Conservation (phyloP, 2,329 filamentous ascomycete species). For the Nemania diffusa region DNA sequence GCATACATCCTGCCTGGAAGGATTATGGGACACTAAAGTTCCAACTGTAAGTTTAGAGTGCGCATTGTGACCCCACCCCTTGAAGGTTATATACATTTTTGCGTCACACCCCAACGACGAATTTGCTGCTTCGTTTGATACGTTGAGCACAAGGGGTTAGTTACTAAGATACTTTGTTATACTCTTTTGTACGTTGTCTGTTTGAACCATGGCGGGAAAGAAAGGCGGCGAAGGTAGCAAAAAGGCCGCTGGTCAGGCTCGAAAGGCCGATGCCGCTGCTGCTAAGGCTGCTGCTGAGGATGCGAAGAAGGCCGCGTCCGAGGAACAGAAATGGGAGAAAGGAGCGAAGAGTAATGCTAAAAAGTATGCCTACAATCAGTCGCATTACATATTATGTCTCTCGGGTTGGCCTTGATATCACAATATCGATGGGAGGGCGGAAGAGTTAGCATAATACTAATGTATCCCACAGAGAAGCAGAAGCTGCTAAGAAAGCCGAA, state of each 20-base stretch:
- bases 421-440: not conserved
- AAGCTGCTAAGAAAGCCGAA: conserved; percentile 85
- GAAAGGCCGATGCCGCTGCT: conserved; percentile 90
- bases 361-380: conserved; percentile 71
- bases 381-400: not conserved
- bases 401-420: not conserved
- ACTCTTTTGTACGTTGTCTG: too few relatives aligned
- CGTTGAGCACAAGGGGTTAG: not conserved
- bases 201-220: conserved; percentile 72
- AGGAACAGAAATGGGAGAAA: conserved; percentile 83
- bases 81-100: not conserved
- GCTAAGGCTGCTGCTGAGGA: conserved; percentile 79
- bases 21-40: too few relatives aligned
- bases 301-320: conserved; percentile 71
- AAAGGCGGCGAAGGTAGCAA: conserved; percentile 84
- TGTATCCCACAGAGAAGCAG: conserved; percentile 72
- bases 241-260: conserved; percentile 88
- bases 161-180: not conserved
- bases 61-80: not conserved
- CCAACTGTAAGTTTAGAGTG: too few relatives aligned
- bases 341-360: conserved; percentile 87
- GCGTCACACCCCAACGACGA: not conserved
- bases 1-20: too few relatives aligned
- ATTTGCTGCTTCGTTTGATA: not conserved
- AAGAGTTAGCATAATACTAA: not conserved